A percentile compares a stretch with the other conserved stretches of the same genome.
Evolutionary conservation across 1,284 basidiomycete species (phyloP).

Genomic region (Veloboletus limbatus): DNA sequence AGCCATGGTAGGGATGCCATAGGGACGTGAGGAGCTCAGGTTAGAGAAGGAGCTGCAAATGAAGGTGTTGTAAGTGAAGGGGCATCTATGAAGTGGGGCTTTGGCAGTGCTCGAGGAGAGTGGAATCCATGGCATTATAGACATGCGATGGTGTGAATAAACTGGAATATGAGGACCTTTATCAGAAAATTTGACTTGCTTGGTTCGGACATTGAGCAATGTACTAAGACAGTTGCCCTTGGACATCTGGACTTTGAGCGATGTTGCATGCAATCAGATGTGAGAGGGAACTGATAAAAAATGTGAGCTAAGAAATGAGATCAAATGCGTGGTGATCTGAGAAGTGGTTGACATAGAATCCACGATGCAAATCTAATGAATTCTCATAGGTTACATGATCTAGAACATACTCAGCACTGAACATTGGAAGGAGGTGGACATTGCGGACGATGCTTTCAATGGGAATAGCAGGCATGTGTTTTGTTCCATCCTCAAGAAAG

Average conservation of each 20-base stretch:
- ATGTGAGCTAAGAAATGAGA: background rate
- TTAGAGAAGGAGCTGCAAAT: too few species aligned
- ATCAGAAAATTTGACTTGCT: slow-evolving; percentile 76
- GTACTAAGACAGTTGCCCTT: slow-evolving; percentile 93
- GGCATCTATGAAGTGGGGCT: too few species aligned
- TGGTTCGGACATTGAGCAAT: slow-evolving; percentile 80
- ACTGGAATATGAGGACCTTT: slow-evolving; percentile 39
- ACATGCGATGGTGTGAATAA: slow-evolving; percentile 36
- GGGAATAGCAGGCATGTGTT: slow-evolving; percentile 7
- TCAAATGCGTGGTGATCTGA: background rate
- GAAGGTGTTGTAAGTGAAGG: too few species aligned
- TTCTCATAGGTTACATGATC: too few species aligned
- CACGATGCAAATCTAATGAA: too few species aligned
- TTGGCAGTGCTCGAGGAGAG: too few species aligned
- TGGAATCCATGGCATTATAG: slow-evolving; percentile 42
- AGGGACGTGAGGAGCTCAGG: too few species aligned
- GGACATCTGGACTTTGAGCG: slow-evolving; percentile 92
- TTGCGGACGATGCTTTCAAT: background rate
- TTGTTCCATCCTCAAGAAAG: background rate
- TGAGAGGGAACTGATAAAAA: slow-evolving; percentile 46
- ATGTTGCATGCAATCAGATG: slow-evolving; percentile 69
- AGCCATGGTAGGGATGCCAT: too few species aligned
- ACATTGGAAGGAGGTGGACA: background rate
- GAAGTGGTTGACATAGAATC: background rate
- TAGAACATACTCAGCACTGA: background rate